Base-by-base conservation (phyloP, 768 basidiomycete species). In the Tephrocybe sp. region DNA sequence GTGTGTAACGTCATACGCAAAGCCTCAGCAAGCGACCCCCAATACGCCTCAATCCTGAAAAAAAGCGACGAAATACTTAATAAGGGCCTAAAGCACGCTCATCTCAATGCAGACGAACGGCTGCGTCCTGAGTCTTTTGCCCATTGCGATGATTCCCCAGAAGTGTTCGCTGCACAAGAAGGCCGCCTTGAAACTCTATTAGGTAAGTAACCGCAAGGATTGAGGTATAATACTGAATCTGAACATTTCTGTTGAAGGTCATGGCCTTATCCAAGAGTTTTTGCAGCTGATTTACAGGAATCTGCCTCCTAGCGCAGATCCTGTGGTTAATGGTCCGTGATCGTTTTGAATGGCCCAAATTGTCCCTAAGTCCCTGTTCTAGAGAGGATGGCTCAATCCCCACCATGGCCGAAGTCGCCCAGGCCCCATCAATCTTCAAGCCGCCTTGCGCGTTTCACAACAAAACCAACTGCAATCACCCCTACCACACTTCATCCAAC, bases 371-470 rank as follows among this genome's bases (percentile, higher is more conserved):
- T 6, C 29, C 29, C 29, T 7, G 29, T 30, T 16, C n/a, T n/a
- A n/a, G 13, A 42, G 3, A 29, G 8, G 27, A 10, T 16, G 3
- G n/a, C 16, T 13, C 42, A 10, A 27, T 27, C 42, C 18, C 16
- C 25, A 25, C 31, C 37, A 13, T 42, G 51, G 45, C 19, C 30
- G 5, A 12, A 47, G 22, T 36, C 51, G 18, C 46, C 30, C 24
- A 42, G 36, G 21, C 67, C 66, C 0, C 67, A 68, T 47, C 52
- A 64, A 3, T 31, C 45, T 4, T 61, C 65, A n/a, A 66, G 68
- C 2, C 64, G 59, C 3, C 64, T 70, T 15, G 57, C 69, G 13
- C 69, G 71, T 34, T 75, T 75, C 59, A 53, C 60, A 6, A 52
- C 57, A 3, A 55, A 57, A 21, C 40, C 60, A n/a, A n/a, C n/a